Evolutionary conservation across 495 filamentous ascomycete genomes (phyloP), one percentile per base, ranked within the genome.

Genomic region (Sphaerosporella brunnea): DNA sequence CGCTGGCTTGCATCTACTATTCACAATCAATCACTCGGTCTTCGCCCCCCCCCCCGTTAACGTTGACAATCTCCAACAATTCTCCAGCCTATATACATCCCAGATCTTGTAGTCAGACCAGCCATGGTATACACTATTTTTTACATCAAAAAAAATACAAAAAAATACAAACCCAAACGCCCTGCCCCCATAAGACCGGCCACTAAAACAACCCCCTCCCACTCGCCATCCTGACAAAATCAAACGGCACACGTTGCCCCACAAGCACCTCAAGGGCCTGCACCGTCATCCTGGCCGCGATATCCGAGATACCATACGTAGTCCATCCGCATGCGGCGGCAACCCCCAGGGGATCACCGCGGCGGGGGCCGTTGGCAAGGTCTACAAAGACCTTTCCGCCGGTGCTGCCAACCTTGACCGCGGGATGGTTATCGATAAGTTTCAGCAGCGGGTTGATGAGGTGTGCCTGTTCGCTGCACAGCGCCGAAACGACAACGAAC

Each of bases 171-270:
- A 11, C 15, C 11, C 11, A 24, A 10, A 32, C 5, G 13, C 28
- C 5, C 5, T 32, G 28, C 13, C 28, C 5, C 5, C 13, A 32
- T 32, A 13, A 32, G 13, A 7, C 28, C 28, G 13, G 7, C 28
- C 13, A 40, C 37, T 50, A 50, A 25, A 42, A 84, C 58, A 84
- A 60, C 20, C 73, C 72, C 50, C 80, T 63, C 13, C 81, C 82
- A 52, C 77, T 78, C 5, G 82, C 80, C 65, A 87, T 68, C 32
- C 82, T 63, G 28, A 86, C 82, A 66, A 90, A 90, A 63, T 83
- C 83, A 66, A 83, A 86, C 21, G 80, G 79, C 28, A 90, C 82
- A 60, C 86, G 86, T 68, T 85, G 78, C 13, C 83, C 82, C 7
- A 87, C 81, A 7, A 90, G 67, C 51, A 87, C 54, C 37, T 82